Percentiles rank a stretch among this genome's conserved stretches.
Evolutionary conservation across 169 alveolate genomes (phyloP).

Genomic region (Eimeria falciformis): DNA sequence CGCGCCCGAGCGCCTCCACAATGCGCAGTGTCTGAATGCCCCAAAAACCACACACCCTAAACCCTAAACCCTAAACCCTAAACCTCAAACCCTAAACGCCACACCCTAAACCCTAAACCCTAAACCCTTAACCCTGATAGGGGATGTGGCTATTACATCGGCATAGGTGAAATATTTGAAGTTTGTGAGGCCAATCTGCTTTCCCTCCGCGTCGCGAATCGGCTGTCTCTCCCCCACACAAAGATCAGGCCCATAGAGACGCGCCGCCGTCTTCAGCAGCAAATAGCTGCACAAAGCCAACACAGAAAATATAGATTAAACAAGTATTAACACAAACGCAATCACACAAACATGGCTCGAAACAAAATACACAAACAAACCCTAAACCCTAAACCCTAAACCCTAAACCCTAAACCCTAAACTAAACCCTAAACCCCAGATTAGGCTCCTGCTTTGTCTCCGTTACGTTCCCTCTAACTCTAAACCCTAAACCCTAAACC

Average conservation of each 20-base stretch:
- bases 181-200: background rate
- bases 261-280: slow-evolving; percentile 24
- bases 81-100: background rate
- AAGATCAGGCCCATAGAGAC: background rate
- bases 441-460: background rate
- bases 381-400: background rate
- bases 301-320: no score
- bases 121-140: background rate
- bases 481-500: background rate
- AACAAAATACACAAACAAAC: no score
- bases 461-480: background rate
- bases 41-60: slow-evolving; percentile 9
- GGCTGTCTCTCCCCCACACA: slow-evolving; percentile 31
- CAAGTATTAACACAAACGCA: no score
- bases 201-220: background rate
- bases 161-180: slow-evolving; percentile 44
- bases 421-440: no score
- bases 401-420: background rate
- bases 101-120: background rate
- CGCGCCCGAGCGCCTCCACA: slow-evolving; percentile 49
- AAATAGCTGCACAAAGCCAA: slow-evolving; percentile 26
- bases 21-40: slow-evolving; percentile 49
- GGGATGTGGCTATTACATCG: no score
- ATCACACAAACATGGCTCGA: no score
- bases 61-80: slow-evolving; percentile 19